Base-by-base conservation (phyloP, 306 rosid species). In the Spatholobus suberectus region DNA sequence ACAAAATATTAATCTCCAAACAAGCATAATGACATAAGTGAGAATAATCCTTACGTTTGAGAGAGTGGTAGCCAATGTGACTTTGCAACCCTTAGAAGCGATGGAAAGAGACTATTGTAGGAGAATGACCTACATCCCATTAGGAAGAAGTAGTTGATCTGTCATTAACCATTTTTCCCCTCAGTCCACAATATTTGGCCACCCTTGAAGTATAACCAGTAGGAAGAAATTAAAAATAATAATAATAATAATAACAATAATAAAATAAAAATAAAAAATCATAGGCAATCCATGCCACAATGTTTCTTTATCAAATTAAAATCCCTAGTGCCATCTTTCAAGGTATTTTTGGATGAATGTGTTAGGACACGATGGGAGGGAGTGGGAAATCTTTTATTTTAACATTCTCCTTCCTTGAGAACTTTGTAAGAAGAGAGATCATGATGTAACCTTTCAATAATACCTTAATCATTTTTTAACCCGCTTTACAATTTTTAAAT, bases 71-170 rank as follows among this genome's bases (percentile, higher is more conserved):
- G 77, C 72, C 71, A 46, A 46, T 77, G 85, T 47, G 78, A 58
- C 40, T 87, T 81, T 43, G 81, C 81, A 72, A 62, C 46, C 77
- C 81, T 85, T 41, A 70, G 41, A 82, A 88, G 61, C 80, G 72
- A 63, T 1, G 70, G 72, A 75, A 82, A 80, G 52, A 80, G 29
- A 46, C 54, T 37, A 81, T 40, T 63, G 86, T 85, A 76, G 83
- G 88, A 86, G 78, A 81, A 62, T 24, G 84, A 76, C 52, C 85
- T 86, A 80, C 86, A 54, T 43, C 85, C 87, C 90, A 88, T 91
- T 23, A 49, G 20, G 62, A 77, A 77, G 79, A 77, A 69, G 47
- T 2, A 44, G 15, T 10, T 68, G 27, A 76, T 35, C 47, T 83
- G 51, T n/a, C 77, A 55, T 35, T 21, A 68, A 46, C n/a, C 2